Base-by-base conservation (phyloP, 2,329 filamentous ascomycete genomes). In the Penicillium sclerotigenum region DNA sequence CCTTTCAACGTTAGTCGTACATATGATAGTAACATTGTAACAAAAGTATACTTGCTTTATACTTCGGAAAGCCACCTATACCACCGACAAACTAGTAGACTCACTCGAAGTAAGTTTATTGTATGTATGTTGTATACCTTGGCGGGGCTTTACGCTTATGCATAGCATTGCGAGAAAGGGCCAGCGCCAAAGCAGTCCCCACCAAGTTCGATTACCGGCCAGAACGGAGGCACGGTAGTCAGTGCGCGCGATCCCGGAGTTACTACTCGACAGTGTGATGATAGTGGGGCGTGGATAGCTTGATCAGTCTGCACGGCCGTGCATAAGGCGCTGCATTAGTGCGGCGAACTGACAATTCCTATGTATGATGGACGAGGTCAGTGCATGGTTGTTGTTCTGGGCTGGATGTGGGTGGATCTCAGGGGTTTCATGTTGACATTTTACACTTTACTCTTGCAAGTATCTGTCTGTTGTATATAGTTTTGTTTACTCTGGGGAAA, bases 311-410 rank as follows among this genome's bases (percentile, higher is more conserved):
- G 58, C 51, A 54, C 58, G 52, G 45, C 49, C 56, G 47, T 62
- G 52, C 60, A 62, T 59, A 46, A 55, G 57, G 20, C 49, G 20
- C 13, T 59, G 52, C 62, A 57, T 60, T 65, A 62, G 62, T 62
- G 60, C 63, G 59, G 60, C 59, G 60, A 63, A 62, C 45, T 61
- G 59, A 65, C 60, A 60, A 58, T 62, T 52, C 36, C 59, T 59
- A 55, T 59, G 56, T 62, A 58, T 47, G 56, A 52, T 36, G 45
- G 57, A 53, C 34, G 59, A 53, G 56, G 47, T 60, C 50, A 33
- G 41, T 47, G 47, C 50, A 49, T 47, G 29, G 52, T 22, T 38
- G 38, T 45, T 38, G 4, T 59, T 33, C 37, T 51, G 38, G 16
- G 29, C 42, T 47, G 31, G 10, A 26, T 16, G 37, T 43, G 28